Percentiles rank a stretch among this genome's conserved stretches.
phyloP scores from a whole-genome alignment of 306 rosid genomes.

The Rosa persica region DNA sequence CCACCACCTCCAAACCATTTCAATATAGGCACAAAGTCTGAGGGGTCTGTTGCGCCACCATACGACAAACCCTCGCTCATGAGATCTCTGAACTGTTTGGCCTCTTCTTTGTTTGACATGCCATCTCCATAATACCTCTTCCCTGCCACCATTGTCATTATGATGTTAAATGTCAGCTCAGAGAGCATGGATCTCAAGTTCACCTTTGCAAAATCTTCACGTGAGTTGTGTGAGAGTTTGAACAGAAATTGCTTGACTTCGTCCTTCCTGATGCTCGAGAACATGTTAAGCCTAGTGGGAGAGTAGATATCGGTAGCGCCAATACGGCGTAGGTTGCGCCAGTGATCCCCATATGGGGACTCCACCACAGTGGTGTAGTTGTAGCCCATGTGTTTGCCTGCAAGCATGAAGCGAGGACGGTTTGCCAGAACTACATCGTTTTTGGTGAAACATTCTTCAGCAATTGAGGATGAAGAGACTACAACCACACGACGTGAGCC shows the following conservation, averaged over 20 bases:
- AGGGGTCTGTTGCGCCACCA: slow-evolving; percentile 33
- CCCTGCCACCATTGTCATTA: slow-evolving; percentile 68
- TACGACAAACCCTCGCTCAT: slow-evolving; percentile 26
- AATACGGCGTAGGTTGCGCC: slow-evolving; percentile 83
- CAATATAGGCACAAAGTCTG: slow-evolving; percentile 44
- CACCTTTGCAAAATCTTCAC: slow-evolving; percentile 28
- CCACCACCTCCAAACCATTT: slow-evolving; percentile 34
- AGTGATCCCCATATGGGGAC: slow-evolving; percentile 64
- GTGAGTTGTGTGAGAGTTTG: slow-evolving; percentile 24
- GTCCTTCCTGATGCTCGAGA: slow-evolving; percentile 34
- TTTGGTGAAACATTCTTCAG: slow-evolving; percentile 67
- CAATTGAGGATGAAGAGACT: slow-evolving; percentile 47
- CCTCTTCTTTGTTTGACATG: slow-evolving; percentile 32
- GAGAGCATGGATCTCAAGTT: slow-evolving; percentile 34
- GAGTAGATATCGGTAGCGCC: slow-evolving; percentile 60
- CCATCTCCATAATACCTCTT: slow-evolving; percentile 54
- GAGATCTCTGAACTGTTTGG: slow-evolving; percentile 38
- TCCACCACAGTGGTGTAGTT: slow-evolving; percentile 31
- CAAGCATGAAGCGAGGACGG: slow-evolving; percentile 27
- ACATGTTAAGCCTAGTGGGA: slow-evolving; percentile 28
- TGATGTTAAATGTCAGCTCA: slow-evolving; percentile 54
- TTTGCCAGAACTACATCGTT: slow-evolving; percentile 56
- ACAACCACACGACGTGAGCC: slow-evolving; percentile 36
- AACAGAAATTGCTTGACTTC: slow-evolving; percentile 39
- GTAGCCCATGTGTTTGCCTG: slow-evolving; percentile 43